Conservation (phyloP, 164 flowering plant genomes). For the Malania oleifera region DNA sequence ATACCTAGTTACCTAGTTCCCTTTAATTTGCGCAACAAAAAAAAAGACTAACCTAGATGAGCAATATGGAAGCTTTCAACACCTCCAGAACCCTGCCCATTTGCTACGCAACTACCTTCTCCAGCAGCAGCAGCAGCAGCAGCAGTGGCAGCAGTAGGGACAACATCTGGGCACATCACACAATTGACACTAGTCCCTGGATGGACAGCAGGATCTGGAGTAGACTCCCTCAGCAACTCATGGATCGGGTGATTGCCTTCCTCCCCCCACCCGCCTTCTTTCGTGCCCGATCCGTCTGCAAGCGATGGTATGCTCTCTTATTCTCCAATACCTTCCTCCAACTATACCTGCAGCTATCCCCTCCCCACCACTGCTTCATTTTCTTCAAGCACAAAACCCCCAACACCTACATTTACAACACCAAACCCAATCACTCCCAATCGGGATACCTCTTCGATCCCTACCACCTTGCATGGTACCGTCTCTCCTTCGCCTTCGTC, state of each 20-base stretch:
- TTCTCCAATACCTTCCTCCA: conserved; percentile 67
- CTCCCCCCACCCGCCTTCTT: conserved; percentile 88
- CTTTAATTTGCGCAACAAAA: background rate
- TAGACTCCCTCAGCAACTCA: conserved; percentile 56
- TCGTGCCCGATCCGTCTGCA: conserved; percentile 72
- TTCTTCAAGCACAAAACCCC: conserved; percentile 57
- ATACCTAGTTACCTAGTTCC: background rate
- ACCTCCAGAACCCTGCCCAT: conserved; percentile 24
- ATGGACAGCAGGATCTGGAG: conserved; percentile 90
- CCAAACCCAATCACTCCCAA: background rate
- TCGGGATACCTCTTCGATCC: conserved; percentile 67
- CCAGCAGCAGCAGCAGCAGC: conserved; percentile 10
- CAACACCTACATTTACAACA: conserved; percentile 32
- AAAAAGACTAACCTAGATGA: background rate
- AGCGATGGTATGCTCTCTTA: conserved; percentile 76
- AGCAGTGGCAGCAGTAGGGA: background rate
- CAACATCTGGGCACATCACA: background rate
- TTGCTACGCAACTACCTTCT: conserved; percentile 26
- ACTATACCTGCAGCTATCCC: conserved; percentile 49
- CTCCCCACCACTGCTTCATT: conserved; percentile 57
- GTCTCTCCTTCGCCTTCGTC: conserved; percentile 37
- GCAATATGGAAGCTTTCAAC: conserved; percentile 41
- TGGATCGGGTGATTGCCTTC: conserved; percentile 71
- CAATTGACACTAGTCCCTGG: conserved; percentile 24
- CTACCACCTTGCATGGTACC: conserved; percentile 49